These are phyloP conservation scores for Pharus latifolius DNA, from an alignment of 176 grass and related monocot species.

Conservation along the genomic window DNA sequence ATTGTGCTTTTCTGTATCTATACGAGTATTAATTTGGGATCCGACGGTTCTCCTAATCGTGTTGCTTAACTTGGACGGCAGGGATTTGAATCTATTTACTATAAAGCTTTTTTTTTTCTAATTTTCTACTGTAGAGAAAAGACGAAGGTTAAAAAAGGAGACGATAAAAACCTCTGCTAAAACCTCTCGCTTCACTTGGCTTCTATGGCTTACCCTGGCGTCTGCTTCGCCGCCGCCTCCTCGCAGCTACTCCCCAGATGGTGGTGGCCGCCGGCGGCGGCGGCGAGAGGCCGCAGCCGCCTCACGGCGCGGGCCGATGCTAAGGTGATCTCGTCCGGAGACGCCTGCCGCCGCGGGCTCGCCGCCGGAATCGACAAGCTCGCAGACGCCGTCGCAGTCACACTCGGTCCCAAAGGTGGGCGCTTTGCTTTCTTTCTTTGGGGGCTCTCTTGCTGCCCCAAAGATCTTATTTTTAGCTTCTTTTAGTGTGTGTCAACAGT, in stretches of 20 bases:
- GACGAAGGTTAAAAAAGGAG: no score
- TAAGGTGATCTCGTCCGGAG: slow-evolving; percentile 60
- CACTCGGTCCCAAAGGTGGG: slow-evolving; percentile 82
- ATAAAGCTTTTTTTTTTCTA: no score
- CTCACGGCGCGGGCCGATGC: slow-evolving; percentile 39
- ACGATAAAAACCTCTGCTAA: not conserved
- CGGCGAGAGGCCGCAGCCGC: not conserved
- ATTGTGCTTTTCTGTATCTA: no score
- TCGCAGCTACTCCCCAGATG: not conserved
- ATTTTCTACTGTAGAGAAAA: no score
- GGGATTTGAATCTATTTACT: no score
- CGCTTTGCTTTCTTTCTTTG: not conserved
- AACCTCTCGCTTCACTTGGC: not conserved
- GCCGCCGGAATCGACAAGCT: slow-evolving; percentile 82
- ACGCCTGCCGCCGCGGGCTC: slow-evolving; percentile 59
- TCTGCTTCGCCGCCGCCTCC: not conserved
- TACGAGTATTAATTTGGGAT: no score
- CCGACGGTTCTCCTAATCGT: no score
- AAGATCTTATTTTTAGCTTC: not conserved
- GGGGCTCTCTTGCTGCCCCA: not conserved
- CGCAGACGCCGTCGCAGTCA: slow-evolving; percentile 71
- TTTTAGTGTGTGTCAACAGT: not conserved
- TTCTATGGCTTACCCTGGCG: slow-evolving; percentile 1
- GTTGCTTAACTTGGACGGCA: no score
- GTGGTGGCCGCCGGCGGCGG: not conserved